Evolutionary conservation across 1,284 basidiomycete species (phyloP).

Genomic region (Neonothopanus nambi): DNA sequence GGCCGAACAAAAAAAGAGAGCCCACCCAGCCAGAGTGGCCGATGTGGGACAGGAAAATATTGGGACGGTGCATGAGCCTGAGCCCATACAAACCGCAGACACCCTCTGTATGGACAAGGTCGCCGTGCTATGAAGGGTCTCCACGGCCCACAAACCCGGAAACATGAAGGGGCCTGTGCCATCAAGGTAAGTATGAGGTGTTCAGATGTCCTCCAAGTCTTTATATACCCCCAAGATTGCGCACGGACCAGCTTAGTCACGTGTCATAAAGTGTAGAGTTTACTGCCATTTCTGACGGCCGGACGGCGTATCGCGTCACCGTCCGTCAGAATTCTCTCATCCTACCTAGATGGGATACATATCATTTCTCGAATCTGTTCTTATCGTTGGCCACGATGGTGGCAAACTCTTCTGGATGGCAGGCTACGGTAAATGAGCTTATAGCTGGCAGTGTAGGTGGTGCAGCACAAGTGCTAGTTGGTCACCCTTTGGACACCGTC

Average conservation of each 20-base stretch:
- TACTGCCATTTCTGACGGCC: not conserved
- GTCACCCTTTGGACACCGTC: conserved; percentile 66
- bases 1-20: not conserved
- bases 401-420: conserved; percentile 1
- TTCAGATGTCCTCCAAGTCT: not conserved
- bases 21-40: conserved; percentile 15
- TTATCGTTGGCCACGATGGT: conserved; percentile 9
- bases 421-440: conserved; percentile 44
- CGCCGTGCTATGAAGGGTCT: conserved; percentile 15
- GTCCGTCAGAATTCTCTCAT: not conserved
- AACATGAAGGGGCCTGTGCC: conserved; percentile 14
- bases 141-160: conserved; percentile 14
- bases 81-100: conserved; percentile 15
- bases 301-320: not conserved
- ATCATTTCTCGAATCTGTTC: no score
- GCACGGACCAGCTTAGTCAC: conserved; percentile 4
- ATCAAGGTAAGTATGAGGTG: conserved; percentile 16
- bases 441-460: conserved; percentile 54
- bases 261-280: not conserved
- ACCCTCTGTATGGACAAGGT: conserved; percentile 16
- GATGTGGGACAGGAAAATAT: conserved; percentile 16
- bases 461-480: conserved; percentile 54
- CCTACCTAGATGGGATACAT: no score
- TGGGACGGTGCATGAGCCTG: conserved; percentile 15
- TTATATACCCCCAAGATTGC: conserved; percentile 5